Conservation (phyloP, 116 monocot genomes). For the Cymodocea nodosa region DNA sequence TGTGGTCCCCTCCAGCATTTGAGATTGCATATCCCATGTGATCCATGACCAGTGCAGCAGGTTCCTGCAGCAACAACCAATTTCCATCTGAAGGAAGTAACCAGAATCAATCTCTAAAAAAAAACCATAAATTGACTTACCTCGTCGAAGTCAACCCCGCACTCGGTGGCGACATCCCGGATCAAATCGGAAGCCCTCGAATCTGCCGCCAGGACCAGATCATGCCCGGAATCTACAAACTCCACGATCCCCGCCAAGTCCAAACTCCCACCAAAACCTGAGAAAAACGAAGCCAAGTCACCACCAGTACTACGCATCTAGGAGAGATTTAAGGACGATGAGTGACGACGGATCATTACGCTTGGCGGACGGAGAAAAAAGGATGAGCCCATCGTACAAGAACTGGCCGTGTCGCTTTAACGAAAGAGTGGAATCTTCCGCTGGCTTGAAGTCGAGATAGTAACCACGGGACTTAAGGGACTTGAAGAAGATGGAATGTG, state of each 20-base stretch:
- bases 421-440: slow-evolving; percentile 60
- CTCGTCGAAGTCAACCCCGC: slow-evolving; percentile 96
- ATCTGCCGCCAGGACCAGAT: slow-evolving; percentile 79
- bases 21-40: slow-evolving; percentile 64
- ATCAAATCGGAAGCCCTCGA: slow-evolving; percentile 66
- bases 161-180: slow-evolving; percentile 72
- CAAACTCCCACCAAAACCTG: slow-evolving; percentile 81
- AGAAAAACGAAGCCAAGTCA: background rate
- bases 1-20: slow-evolving; percentile 62
- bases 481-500: slow-evolving; percentile 81
- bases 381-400: slow-evolving; percentile 69
- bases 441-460: slow-evolving; percentile 70
- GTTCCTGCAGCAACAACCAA: slow-evolving; percentile 33
- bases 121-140: slow-evolving; percentile 7
- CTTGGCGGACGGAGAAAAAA: slow-evolving; percentile 67
- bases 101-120: background rate
- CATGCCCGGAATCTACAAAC: slow-evolving; percentile 81
- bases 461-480: slow-evolving; percentile 68
- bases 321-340: background rate
- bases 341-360: slow-evolving; percentile 20
- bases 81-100: background rate
- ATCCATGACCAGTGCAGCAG: slow-evolving; percentile 71
- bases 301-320: background rate
- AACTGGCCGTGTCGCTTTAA: slow-evolving; percentile 71
- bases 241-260: slow-evolving; percentile 63